These are phyloP conservation scores for Puccinia polysora DNA, from an alignment of 1,284 basidiomycete species.

Conservation along the genomic window DNA sequence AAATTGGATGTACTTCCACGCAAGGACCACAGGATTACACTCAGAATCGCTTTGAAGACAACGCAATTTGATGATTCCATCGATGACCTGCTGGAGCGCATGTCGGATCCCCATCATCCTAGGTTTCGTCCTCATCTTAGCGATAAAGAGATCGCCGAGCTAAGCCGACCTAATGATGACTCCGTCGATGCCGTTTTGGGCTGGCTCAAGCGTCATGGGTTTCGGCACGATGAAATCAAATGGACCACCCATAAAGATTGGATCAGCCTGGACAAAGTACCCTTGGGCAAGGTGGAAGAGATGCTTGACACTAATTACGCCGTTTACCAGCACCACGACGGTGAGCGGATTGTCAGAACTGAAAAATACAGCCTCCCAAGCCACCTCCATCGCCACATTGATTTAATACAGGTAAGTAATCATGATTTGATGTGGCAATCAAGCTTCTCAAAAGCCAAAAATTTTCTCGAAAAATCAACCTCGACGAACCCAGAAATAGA, in stretches of 20 bases:
- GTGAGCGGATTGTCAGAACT: constrained; percentile 12
- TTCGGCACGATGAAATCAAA: too few relatives aligned
- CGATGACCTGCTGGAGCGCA: constrained; percentile 10
- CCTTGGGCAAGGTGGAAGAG: too few relatives aligned
- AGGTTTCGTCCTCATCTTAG: too few relatives aligned
- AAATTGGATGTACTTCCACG: background rate
- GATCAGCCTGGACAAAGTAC: too few relatives aligned
- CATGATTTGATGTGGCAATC: background rate
- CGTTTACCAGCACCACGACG: background rate
- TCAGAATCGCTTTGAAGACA: constrained; percentile 1
- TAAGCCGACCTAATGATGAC: background rate
- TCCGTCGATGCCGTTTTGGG: background rate
- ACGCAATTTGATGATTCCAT: background rate
- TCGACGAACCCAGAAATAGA: too few relatives aligned
- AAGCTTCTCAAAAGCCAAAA: background rate
- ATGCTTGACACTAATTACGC: constrained; percentile 13
- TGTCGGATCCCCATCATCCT: too few relatives aligned
- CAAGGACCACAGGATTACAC: background rate
- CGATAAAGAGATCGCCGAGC: background rate
- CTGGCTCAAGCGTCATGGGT: background rate
- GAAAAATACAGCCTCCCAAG: constrained; percentile 19
- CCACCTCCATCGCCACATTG: constrained; percentile 14
- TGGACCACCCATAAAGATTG: too few relatives aligned
- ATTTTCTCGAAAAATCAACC: too few relatives aligned
- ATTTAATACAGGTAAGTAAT: constrained; percentile 19